Evolutionary conservation across 129 eudicot genomes (phyloP).

Genomic region (Artemisia tridentata): DNA sequence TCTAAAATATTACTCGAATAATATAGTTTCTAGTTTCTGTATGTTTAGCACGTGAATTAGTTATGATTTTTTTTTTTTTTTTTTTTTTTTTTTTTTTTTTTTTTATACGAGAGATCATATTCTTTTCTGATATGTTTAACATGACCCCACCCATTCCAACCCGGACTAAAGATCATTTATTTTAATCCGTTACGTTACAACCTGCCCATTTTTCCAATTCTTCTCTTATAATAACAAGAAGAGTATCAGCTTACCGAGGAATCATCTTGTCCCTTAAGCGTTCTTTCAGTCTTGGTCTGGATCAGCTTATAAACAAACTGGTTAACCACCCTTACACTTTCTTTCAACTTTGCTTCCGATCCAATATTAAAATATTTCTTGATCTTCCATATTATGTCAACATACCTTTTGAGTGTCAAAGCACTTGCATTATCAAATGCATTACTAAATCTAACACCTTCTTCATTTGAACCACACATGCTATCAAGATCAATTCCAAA

Average conservation of each 20-base stretch:
- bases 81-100: too few relatives aligned
- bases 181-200: neutral
- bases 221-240: neutral
- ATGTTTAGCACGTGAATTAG: neutral
- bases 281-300: constrained; percentile 37
- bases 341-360: constrained; percentile 54
- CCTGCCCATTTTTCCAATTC: neutral
- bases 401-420: constrained; percentile 41
- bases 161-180: neutral
- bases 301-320: constrained; percentile 68
- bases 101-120: neutral
- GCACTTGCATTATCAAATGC: constrained; percentile 75
- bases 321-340: constrained; percentile 45
- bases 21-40: neutral
- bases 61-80: neutral
- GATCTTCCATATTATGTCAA: constrained; percentile 57
- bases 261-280: constrained; percentile 30
- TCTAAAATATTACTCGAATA: neutral
- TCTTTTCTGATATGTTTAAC: neutral
- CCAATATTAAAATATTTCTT: constrained; percentile 57
- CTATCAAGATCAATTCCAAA: constrained; percentile 64
- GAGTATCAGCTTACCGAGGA: constrained; percentile 35
- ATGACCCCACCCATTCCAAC: neutral
- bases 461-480: constrained; percentile 73
- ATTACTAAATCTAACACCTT: constrained; percentile 50